Conservation (phyloP, 225 moss, liverwort and hornwort genomes). For the Thuidium tamariscinum region DNA sequence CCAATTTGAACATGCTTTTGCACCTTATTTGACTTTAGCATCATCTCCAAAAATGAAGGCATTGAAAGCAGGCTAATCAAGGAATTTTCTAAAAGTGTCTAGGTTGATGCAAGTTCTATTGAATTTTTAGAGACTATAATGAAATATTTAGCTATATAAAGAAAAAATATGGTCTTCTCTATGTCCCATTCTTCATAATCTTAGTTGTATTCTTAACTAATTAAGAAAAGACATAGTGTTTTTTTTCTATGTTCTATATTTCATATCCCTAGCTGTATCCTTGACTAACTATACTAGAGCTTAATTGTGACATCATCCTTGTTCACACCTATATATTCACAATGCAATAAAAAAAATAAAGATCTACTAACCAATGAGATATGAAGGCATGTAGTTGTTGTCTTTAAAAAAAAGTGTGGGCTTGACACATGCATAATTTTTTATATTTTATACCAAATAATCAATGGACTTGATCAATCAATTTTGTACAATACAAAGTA, state of each 20-base stretch:
- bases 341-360: too few relatives aligned
- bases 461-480: neutral
- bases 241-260: too few relatives aligned
- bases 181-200: accelerated
- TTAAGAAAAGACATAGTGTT: neutral
- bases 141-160: neutral
- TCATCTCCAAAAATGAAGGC: neutral
- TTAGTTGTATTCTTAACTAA: neutral
- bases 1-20: neutral
- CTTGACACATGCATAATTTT: accelerated
- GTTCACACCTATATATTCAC: too few relatives aligned
- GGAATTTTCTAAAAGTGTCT: neutral
- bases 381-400: too few relatives aligned
- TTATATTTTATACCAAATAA: neutral
- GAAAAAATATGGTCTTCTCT: neutral
- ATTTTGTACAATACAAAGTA: too few relatives aligned
- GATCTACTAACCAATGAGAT: too few relatives aligned
- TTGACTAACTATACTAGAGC: neutral
- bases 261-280: neutral
- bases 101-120: neutral
- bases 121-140: accelerated
- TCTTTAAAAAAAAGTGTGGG: neutral
- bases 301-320: too few relatives aligned
- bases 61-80: accelerated
- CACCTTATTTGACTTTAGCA: accelerated